Conservation (phyloP, 1,284 basidiomycete genomes). For the Phaffia rhodozyma region DNA sequence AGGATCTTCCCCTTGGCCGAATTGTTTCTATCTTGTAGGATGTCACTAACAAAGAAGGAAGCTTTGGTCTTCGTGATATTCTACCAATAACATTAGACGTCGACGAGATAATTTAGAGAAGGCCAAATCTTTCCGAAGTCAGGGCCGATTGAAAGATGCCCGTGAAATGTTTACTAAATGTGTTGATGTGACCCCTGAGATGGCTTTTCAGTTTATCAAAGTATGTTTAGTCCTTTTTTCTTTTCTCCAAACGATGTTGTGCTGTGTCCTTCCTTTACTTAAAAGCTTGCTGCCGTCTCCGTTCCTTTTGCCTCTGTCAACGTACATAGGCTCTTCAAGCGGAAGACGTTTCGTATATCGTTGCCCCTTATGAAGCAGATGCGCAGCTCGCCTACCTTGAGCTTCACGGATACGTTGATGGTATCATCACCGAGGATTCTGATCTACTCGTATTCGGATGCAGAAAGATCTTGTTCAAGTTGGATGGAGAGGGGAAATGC, state of each 20-base stretch:
- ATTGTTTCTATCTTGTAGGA: neutral
- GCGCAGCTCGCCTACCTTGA: constrained; percentile 93
- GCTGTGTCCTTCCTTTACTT: neutral
- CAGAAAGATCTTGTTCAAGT: constrained; percentile 48
- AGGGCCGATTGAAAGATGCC: constrained; percentile 68
- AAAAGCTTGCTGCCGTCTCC: neutral
- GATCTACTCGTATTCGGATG: constrained; percentile 96
- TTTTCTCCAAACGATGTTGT: constrained; percentile 10
- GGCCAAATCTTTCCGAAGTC: constrained; percentile 58
- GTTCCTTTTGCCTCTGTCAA: neutral
- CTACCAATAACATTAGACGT: neutral
- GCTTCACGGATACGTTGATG: constrained; percentile 67
- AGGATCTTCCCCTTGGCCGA: neutral
- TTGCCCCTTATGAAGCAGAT: constrained; percentile 98
- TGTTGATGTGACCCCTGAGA: constrained; percentile 89
- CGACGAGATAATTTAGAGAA: constrained; percentile 39
- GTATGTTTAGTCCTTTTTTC: constrained; percentile 36
- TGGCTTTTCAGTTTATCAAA: constrained; percentile 97
- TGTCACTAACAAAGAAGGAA: constrained; percentile 49
- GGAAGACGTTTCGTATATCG: constrained; percentile 69
- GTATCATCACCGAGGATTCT: constrained; percentile 94
- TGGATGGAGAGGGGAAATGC: constrained; percentile 10
- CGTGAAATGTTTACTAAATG: constrained; percentile 82
- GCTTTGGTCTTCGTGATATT: constrained; percentile 31
- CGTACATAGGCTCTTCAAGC: constrained; percentile 58